Evolutionary conservation across 345 rosid genomes (phyloP).

Genomic region (Garcia nutans): DNA sequence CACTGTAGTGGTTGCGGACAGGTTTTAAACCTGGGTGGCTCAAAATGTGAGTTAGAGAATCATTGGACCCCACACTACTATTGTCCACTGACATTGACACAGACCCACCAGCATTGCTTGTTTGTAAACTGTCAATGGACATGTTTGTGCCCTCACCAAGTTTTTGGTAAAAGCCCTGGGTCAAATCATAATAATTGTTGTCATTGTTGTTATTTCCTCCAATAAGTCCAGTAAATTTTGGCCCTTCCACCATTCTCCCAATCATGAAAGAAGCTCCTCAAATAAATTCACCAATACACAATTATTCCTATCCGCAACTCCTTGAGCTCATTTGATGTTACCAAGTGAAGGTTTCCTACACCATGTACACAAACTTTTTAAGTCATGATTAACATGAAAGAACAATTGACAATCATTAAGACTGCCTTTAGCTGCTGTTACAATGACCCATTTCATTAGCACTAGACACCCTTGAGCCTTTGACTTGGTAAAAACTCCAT

Average conservation of each 20-base stretch:
- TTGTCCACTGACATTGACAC: conserved; percentile 64
- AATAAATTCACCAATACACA: conserved; percentile 13
- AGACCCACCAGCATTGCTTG: conserved; percentile 58
- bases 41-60: conserved; percentile 63
- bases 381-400: not conserved
- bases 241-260: conserved; percentile 58
- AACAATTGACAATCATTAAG: not conserved
- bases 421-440: no score
- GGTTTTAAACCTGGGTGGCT: conserved; percentile 60
- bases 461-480: not conserved
- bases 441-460: not conserved
- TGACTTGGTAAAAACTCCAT: not conserved
- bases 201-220: conserved; percentile 49
- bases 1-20: conserved; percentile 38
- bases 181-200: conserved; percentile 49
- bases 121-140: conserved; percentile 65
- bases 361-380: not conserved
- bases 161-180: conserved; percentile 58
- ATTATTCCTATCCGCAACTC: conserved; percentile 21
- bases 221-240: conserved; percentile 46
- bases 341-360: not conserved
- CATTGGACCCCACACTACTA: conserved; percentile 68
- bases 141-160: conserved; percentile 66
- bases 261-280: conserved; percentile 35
- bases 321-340: conserved; percentile 13